Evolutionary conservation across 2,329 filamentous ascomycete species (phyloP), one percentile per base, ranked within the genome.

Genomic region (Penicillium sp.): DNA sequence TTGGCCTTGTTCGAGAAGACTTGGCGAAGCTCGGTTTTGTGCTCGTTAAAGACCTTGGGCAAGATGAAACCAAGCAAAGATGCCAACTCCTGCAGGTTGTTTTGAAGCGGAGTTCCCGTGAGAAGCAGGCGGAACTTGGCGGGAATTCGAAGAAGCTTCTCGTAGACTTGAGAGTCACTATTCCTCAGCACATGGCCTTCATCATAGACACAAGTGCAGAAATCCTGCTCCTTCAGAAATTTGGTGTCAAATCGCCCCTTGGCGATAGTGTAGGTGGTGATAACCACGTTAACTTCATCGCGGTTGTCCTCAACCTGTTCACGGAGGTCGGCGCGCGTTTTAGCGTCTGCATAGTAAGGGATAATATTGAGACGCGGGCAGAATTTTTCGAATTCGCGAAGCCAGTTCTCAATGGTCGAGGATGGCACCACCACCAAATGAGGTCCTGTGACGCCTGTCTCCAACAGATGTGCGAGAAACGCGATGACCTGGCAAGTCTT

Each of bases 401-500:
- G 76, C 92, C 92, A 98, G 59, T 98, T 98, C 56, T 95, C 90
- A 7, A 95, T 76, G 0, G 90, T 95, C 1, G 90, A 95, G 0
- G 87, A 85, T 4, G 92, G 92, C 1, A 96, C 92, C 17, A 98
- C 81, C 25, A 98, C 77, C 23, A 98, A 68, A 59, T 95, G 79
- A 69, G 70, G 87, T 55, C 85, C 87, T 70, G 56, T 78, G 57
- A 68, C 73, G 46, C 67, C 78, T 18, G 77, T 77, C 56, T 88
- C 79, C 11, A 85, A 79, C 16, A 98, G 71, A 53, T 95, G 82
- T 11, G 87, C 84, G 30, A 98, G 74, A 54, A 98, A 87, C 0
- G 87, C 81, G 51, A 98, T 95, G 45, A 96, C 87, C 57, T 98
- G 90, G 54, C 88, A 95, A 0, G 92, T 98, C 71, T 98, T 98